Evolutionary conservation across 192 early-diverging fungal species (phyloP).

Genomic region (Backusella tuberculispora): DNA sequence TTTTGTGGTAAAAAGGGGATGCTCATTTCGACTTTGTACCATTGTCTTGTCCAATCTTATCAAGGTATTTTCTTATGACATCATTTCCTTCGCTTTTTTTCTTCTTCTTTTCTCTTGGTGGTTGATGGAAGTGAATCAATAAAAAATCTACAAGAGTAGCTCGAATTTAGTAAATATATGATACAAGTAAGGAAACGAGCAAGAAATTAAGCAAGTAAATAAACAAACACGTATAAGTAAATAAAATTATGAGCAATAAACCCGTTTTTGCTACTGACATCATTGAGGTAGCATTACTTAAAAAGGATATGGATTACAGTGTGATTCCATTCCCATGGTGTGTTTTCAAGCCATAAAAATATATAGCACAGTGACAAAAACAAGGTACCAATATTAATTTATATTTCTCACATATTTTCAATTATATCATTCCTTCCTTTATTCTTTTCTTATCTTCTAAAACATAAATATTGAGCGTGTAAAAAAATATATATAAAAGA

Average conservation of each 20-base stretch:
- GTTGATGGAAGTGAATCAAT: too few species aligned
- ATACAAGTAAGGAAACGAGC: not conserved
- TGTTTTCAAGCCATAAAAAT: constrained; percentile 6
- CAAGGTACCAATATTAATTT: too few species aligned
- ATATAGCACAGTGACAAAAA: not conserved
- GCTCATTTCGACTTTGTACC: not conserved
- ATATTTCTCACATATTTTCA: not conserved
- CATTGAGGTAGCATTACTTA: constrained; percentile 6
- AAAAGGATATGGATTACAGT: not conserved
- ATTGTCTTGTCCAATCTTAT: not conserved
- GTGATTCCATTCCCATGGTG: not conserved
- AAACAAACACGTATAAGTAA: not conserved
- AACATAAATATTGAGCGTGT: too few species aligned
- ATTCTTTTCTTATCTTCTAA: not conserved
- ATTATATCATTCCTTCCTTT: not conserved
- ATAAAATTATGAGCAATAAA: not conserved
- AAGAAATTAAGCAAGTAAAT: not conserved
- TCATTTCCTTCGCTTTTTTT: not conserved
- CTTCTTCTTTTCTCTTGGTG: not conserved
- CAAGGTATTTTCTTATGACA: not conserved
- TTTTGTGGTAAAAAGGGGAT: constrained; percentile 10
- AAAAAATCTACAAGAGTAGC: too few species aligned
- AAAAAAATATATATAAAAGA: too few species aligned
- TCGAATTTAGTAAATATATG: not conserved
- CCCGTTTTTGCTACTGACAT: not conserved